Evolutionary conservation across 2,329 filamentous ascomycete genomes (phyloP).

Genomic region (Verticillium tricorpus): DNA sequence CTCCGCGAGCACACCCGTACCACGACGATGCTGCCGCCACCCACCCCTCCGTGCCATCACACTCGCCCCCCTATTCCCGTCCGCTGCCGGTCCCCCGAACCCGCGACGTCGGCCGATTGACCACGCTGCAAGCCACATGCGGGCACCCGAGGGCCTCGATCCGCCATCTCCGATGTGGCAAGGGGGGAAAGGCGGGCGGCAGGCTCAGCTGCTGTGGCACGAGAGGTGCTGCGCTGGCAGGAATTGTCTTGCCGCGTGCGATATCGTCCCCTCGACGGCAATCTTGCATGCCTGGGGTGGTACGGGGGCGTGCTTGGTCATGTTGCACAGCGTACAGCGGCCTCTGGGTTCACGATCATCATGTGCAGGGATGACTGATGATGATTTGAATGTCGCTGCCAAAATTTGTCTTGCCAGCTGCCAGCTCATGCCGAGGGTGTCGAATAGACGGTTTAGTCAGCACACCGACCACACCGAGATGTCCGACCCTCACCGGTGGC

Average conservation of each 20-base stretch:
- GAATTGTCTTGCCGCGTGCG: not conserved
- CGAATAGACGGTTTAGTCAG: not conserved
- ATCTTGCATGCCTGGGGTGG: slow-evolving; percentile 9
- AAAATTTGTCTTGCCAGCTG: too few relatives aligned
- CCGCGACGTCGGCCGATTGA: not conserved
- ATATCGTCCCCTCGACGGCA: not conserved
- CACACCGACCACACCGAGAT: not conserved
- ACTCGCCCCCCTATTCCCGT: not conserved
- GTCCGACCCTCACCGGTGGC: slow-evolving; percentile 4
- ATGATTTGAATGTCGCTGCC: too few relatives aligned
- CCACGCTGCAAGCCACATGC: not conserved
- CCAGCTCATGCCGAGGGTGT: not conserved
- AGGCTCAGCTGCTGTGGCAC: not conserved
- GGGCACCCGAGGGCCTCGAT: not conserved
- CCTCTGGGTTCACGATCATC: not conserved
- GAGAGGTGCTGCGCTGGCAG: not conserved
- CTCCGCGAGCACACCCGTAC: not conserved
- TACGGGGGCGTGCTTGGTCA: slow-evolving; percentile 7
- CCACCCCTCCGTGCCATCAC: not conserved
- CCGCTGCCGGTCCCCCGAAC: not conserved
- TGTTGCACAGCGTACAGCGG: slow-evolving; percentile 4
- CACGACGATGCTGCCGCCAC: not conserved
- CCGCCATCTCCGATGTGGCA: not conserved
- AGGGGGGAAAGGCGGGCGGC: not conserved
- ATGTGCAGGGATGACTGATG: too few relatives aligned